Base-by-base conservation (phyloP, 345 rosid species). In the Bruguiera parviflora region DNA sequence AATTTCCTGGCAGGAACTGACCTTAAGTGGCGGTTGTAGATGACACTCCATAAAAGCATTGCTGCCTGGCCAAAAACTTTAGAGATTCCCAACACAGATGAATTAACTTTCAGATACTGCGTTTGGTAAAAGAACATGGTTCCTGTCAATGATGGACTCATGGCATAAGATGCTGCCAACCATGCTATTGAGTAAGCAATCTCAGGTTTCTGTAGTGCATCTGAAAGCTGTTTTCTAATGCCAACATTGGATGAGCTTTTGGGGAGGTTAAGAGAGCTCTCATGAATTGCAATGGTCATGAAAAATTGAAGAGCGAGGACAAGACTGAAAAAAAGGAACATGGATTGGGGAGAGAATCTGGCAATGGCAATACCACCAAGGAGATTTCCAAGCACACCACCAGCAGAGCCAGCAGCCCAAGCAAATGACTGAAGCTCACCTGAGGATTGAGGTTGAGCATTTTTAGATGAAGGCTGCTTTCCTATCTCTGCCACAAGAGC, bases 121-220 rank as follows among this genome's bases (percentile, higher is more conserved):
- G 96, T 92, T 78, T 92, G 96, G 86, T 95, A 92, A 75, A 87
- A 95, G 85, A 92, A 94, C 96, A 92, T 88, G 58, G 97, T 94
- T 67, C 97, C 97, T 16, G 96, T 83, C 9, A 92, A 73, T n/a
- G 78, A 83, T 21, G 97, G 99, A 71, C 88, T 81, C 53, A 86
- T 24, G 2, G 96, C 92, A 39, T 80, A 86, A 2, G 99, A 94
- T 65, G 86, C 83, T 3, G 93, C 88, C 69, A 94, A 70, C 97
- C 97, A 94, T 4, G 83, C 71, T 37, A 94, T 76, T 10, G 97
- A 80, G 71, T 75, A 72, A 3, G 90, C 81, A 60, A 94, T 86
- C 82, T 89, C 93, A 0, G 86, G 93, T 77, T 83, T 87, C 69
- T 51, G 74, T 49, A 92, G 56, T 13, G 90, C 92, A 6, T 63